phyloP scores from a whole-genome alignment of 345 rosid genomes.

The Populus tremula region DNA sequence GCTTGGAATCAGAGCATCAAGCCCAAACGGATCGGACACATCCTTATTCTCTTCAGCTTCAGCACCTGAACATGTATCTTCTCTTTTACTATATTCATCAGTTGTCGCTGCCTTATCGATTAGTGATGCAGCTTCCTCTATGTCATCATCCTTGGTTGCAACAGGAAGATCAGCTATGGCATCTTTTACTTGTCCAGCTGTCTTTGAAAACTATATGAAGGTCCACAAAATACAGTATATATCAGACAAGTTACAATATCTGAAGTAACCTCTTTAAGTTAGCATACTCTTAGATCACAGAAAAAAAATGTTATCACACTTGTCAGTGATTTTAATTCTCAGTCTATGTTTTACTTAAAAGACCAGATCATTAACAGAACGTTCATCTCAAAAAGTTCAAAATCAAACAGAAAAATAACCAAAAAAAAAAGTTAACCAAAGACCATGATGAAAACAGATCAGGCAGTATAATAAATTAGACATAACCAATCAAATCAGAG shows the following conservation, averaged over 20 bases:
- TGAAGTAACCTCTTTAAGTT: too few species aligned
- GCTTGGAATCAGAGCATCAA: slow-evolving; percentile 63
- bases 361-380: neutral
- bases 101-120: slow-evolving; percentile 38
- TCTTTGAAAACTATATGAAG: slow-evolving; percentile 63
- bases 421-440: neutral
- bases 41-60: slow-evolving; percentile 37
- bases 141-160: slow-evolving; percentile 70
- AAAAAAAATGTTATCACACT: neutral
- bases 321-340: neutral
- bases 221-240: neutral
- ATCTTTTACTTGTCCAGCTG: slow-evolving; percentile 65
- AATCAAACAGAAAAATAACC: neutral
- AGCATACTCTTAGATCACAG: neutral
- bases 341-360: neutral
- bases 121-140: slow-evolving; percentile 71
- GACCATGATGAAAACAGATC: neutral
- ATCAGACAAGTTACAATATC: neutral
- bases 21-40: slow-evolving; percentile 92
- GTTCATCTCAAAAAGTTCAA: neutral
- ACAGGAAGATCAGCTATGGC: slow-evolving; percentile 63
- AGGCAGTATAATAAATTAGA: neutral
- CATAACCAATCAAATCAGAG: neutral
- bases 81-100: slow-evolving; percentile 28
- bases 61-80: slow-evolving; percentile 27